Conservation (phyloP, 306 rosid genomes). For the Echinosophora koreensis region DNA sequence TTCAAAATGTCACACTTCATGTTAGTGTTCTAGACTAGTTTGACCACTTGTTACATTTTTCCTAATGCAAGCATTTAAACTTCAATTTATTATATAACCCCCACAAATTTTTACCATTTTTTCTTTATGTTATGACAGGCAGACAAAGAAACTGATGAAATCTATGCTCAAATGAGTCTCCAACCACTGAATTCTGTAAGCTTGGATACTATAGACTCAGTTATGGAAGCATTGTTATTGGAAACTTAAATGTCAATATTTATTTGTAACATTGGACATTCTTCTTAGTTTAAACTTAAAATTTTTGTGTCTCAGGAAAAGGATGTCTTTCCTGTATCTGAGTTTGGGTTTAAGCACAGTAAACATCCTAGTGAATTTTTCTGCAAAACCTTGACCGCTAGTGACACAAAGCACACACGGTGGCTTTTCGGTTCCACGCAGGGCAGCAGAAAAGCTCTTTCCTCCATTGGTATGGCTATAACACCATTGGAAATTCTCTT, state of each 20-base stretch:
- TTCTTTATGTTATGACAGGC: conserved; percentile 65
- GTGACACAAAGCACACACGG: conserved; percentile 96
- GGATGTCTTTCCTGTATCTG: conserved; percentile 86
- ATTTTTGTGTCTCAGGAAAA: conserved; percentile 71
- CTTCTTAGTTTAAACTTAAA: conserved; percentile 31
- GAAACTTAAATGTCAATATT: conserved; percentile 11
- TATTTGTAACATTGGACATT: conserved; percentile 21
- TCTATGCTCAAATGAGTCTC: conserved; percentile 96
- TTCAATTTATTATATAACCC: background rate
- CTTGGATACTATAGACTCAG: conserved; percentile 24
- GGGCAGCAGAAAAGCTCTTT: conserved; percentile 96
- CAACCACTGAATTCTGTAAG: conserved; percentile 95
- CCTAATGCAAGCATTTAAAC: background rate
- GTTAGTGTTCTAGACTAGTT: conserved; percentile 53
- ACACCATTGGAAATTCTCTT: background rate
- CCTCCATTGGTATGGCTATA: conserved; percentile 73
- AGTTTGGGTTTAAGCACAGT: conserved; percentile 79
- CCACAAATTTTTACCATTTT: background rate
- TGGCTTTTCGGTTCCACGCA: conserved; percentile 92
- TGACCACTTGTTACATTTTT: background rate
- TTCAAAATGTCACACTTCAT: conserved; percentile 85
- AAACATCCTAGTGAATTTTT: conserved; percentile 94
- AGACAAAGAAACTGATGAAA: conserved; percentile 94
- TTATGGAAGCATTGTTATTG: conserved; percentile 12
- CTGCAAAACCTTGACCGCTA: conserved; percentile 97